Base-by-base conservation (phyloP, 345 rosid species). In the Bretschneidera sinensis region DNA sequence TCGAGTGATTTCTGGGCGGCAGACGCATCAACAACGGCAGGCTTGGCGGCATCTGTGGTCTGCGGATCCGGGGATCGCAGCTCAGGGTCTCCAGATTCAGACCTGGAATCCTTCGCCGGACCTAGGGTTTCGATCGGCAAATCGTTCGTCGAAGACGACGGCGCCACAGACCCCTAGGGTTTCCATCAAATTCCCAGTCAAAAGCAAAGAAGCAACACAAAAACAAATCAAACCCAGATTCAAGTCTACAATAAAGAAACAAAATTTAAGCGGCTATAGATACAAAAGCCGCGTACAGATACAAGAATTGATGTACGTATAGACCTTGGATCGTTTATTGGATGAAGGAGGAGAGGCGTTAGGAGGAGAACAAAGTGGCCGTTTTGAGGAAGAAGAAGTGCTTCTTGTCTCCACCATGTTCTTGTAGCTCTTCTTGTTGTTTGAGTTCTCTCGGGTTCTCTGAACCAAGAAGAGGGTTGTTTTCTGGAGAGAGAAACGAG, bases 331-430 rank as follows among this genome's bases (percentile, higher is more conserved):
- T 74, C 99, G 83, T 75, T 91, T 95, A 51, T 62, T 64, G 28
- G 83, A 11, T 9, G 11, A 64, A 0, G 85, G 61, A 17, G 88
- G 78, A 5, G 85, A 78, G 18, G 89, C 75, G 2, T 87, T 59
- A 0, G 69, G 77, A 21, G 89, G 70, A 39, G 89, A 76, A 47
- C 86, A 48, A 60, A 76, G 81, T n/a, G 85, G 62, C n/a, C 96
- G 92, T 76, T 91, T 95, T 56, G 87, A 74, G 55, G 97, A 80
- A 51, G 95, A 82, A 24, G 92, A 80, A 81, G 96, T 88, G 48
- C 99, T 83, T 57, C 99, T 79, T 33, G 99, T 95, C 72, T 91
- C 97, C 47, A 91, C 99, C 99, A 95, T 95, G 61, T 57, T 70
- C 49, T 24, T 52, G 43, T 43, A 21, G 61, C 50, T 59, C 60